Evolutionary conservation across 1,284 basidiomycete genomes (phyloP).

Genomic region (Fistulinella cinereoalba): DNA sequence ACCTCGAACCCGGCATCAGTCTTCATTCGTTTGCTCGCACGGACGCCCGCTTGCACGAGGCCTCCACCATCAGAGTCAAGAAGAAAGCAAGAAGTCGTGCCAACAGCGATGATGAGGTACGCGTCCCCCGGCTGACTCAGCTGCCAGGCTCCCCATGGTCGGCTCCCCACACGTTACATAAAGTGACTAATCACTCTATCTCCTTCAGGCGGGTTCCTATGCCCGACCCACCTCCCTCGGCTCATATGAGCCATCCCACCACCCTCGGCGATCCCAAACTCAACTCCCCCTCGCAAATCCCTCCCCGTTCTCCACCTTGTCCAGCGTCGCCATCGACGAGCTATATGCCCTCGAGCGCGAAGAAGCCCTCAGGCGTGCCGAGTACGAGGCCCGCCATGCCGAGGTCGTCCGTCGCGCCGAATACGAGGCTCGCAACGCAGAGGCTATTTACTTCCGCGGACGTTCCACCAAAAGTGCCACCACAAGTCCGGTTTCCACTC

Average conservation of each 20-base stretch:
- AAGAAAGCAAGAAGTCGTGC: conserved; percentile 76
- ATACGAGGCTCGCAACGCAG: conserved; percentile 60
- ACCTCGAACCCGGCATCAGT: conserved; percentile 28
- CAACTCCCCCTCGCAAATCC: conserved; percentile 37
- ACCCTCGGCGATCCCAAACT: conserved; percentile 41
- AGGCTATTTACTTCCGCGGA: conserved; percentile 46
- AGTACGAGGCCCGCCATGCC: conserved; percentile 79
- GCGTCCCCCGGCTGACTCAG: conserved; percentile 19
- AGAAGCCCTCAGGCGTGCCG: conserved; percentile 79
- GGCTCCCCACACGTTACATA: conserved; percentile 24
- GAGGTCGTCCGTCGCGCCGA: conserved; percentile 81
- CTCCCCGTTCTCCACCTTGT: conserved; percentile 71
- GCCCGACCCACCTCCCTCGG: conserved; percentile 62
- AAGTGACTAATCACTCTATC: conserved; percentile 16
- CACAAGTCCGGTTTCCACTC: conserved; percentile 62
- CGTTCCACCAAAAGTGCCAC: conserved; percentile 65
- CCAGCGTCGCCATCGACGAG: conserved; percentile 82
- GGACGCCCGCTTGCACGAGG: conserved; percentile 24
- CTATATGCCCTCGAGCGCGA: conserved; percentile 82
- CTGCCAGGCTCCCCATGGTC: conserved; percentile 11
- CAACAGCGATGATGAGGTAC: conserved; percentile 76
- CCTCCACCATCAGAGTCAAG: conserved; percentile 40
- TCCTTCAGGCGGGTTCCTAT: conserved; percentile 56
- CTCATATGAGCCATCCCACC: conserved; percentile 45
- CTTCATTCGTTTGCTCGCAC: conserved; percentile 27